These are phyloP conservation scores for Schizosaccharomyces japonicus DNA, from an alignment of 805 yeast genomes.

Conservation along the genomic window DNA sequence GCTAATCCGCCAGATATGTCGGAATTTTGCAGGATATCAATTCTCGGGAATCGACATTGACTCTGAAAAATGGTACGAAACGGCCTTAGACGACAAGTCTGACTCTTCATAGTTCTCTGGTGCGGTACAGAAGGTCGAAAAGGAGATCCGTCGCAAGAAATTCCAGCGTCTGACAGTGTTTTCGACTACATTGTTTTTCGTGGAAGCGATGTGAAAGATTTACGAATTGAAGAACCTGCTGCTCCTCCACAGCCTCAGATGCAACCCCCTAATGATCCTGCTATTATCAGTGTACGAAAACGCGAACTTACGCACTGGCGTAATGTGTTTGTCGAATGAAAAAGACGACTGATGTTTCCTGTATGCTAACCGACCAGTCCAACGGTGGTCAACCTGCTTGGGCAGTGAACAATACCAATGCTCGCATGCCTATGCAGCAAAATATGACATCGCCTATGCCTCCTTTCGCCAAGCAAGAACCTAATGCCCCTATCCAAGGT, in stretches of 20 bases:
- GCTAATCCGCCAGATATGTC: constrained; percentile 33
- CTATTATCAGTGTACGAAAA: constrained; percentile 16
- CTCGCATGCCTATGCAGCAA: no score
- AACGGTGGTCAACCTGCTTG: no score
- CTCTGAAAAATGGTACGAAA: constrained; percentile 27
- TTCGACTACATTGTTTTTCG: constrained; percentile 63
- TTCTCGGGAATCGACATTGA: constrained; percentile 74
- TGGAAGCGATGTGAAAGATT: constrained; percentile 78
- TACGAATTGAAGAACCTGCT: constrained; percentile 56
- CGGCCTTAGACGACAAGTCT: neutral
- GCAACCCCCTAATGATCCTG: constrained; percentile 14
- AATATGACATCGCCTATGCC: no score
- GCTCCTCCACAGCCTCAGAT: constrained; percentile 33
- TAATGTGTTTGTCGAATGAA: neutral
- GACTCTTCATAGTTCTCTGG: constrained; percentile 29
- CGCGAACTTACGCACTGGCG: neutral
- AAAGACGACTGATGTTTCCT: no score
- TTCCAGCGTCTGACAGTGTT: constrained; percentile 40
- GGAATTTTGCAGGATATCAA: constrained; percentile 73
- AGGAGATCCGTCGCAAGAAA: constrained; percentile 42
- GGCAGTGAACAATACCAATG: no score
- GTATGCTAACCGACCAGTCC: no score
- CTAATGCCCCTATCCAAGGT: no score
- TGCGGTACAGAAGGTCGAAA: constrained; percentile 85
- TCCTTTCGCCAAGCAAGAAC: no score